A percentile compares a stretch with the other conserved stretches of the same genome.
Conservation (phyloP, 2,329 filamentous ascomycete species). For the Penicillium sp. region DNA sequence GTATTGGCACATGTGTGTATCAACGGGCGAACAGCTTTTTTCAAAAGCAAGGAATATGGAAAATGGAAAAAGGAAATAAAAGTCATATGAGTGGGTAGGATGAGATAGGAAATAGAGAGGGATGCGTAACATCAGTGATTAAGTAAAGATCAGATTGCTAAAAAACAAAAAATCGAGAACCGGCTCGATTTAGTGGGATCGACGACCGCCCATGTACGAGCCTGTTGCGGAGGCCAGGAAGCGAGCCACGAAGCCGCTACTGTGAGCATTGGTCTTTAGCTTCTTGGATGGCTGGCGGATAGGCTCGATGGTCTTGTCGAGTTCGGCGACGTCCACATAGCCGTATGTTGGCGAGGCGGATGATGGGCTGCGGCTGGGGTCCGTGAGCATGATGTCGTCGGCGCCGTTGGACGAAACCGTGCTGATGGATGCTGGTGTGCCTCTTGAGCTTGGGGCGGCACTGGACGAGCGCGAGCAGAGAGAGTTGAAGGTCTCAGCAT, state of each 20-base stretch:
- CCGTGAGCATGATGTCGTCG: constrained; percentile 37
- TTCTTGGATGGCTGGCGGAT: constrained; percentile 42
- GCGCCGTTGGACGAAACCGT: constrained; percentile 36
- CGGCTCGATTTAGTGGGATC: constrained; percentile 29
- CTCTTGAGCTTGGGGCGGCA: constrained; percentile 43
- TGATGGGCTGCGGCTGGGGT: constrained; percentile 32
- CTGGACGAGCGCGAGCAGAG: constrained; percentile 47
- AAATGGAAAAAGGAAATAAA: constrained; percentile 6
- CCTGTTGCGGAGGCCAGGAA: constrained; percentile 45
- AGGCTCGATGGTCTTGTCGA: constrained; percentile 28
- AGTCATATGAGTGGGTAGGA: not conserved
- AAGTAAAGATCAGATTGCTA: not conserved
- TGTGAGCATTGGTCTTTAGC: constrained; percentile 33
- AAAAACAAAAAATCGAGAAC: constrained; percentile 13
- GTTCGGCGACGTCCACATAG: constrained; percentile 35
- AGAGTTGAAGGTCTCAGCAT: constrained; percentile 41
- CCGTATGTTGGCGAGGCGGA: constrained; percentile 31
- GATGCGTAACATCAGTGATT: constrained; percentile 7
- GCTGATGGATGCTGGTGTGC: constrained; percentile 44
- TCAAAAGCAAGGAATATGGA: constrained; percentile 11
- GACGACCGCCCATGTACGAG: constrained; percentile 42
- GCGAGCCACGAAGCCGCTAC: constrained; percentile 43
- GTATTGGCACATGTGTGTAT: constrained; percentile 22
- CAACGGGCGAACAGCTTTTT: constrained; percentile 17
- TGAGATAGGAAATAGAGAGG: not conserved